Base-by-base conservation (phyloP, 768 basidiomycete species). In the Tephrocybe sp. region DNA sequence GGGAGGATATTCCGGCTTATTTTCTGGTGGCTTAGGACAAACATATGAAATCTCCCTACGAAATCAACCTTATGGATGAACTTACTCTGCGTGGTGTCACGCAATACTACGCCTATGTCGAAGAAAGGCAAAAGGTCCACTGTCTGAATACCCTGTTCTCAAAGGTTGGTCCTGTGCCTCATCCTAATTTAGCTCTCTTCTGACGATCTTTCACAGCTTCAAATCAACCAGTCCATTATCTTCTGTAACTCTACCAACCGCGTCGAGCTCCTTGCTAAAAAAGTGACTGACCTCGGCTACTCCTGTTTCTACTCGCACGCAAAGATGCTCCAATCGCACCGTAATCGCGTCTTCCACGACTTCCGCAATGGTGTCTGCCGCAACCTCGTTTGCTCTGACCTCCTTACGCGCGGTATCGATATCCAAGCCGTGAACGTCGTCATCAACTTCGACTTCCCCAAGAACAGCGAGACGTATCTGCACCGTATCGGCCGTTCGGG, bases 171-270 rank as follows among this genome's bases (percentile, higher is more conserved):
- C 11, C 15, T 14, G 9, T 25, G 17, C 6, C 26, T 5, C 12
- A 15, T 21, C 38, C 38, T 39, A 4, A 30, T 30, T n/a, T n/a
- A n/a, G 49, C 17, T 42, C 20, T 46, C 32, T 26, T 18, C 17
- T 53, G 23, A 42, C 25, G 58, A 44, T 17, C 17, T 36, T 41
- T 51, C 51, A 11, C 66, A 98, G 93, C 84, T 99, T 45, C 96
- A 98, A 95, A 99, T 99, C 79, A 99, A 99, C 74, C 96, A 99
- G 75, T 98, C 96, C 53, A 98, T 99, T 74, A 99, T 99, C 67
- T 99, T 99, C 75, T 99, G 96, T 75, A 99, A 99, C 79, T 98
- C 96, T 58, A 99, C 96, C 64, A 97, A 98, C 78, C 93, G 96
- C 52, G 96, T 99, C 75, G 96, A 99, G 73, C 88, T 99, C 42